Conservation (phyloP, 352 stramenopile species). For the Phytopythium aichiense region DNA sequence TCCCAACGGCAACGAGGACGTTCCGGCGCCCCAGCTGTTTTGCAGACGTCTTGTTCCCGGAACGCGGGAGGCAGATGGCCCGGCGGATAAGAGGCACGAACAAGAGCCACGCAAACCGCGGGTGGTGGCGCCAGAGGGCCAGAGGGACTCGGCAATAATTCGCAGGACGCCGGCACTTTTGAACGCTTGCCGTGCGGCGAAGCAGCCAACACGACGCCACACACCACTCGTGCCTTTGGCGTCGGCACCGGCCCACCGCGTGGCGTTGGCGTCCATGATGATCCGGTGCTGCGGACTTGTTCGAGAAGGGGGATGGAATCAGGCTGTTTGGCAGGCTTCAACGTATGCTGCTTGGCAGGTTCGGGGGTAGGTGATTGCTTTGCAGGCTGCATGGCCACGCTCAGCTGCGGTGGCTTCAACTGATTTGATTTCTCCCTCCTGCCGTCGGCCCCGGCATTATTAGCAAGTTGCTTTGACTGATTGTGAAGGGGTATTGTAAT, state of each 20-base stretch:
- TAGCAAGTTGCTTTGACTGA: no score
- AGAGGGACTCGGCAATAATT: no score
- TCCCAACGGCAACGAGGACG: background rate
- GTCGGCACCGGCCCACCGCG: no score
- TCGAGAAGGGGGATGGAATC: background rate
- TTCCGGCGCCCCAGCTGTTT: background rate
- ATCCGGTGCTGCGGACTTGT: background rate
- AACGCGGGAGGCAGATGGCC: background rate
- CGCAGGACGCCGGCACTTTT: no score
- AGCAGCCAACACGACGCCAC: no score
- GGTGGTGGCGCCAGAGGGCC: no score
- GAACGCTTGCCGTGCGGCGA: no score
- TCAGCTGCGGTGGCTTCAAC: constrained; percentile 3
- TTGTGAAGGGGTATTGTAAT: no score
- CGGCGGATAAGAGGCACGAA: background rate
- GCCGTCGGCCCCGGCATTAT: no score
- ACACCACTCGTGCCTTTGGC: no score
- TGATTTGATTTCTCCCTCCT: no score
- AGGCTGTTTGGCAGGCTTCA: constrained; percentile 4
- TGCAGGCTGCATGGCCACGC: constrained; percentile 4
- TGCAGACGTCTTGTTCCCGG: background rate
- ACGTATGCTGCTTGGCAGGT: constrained; percentile 3
- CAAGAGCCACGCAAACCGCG: background rate
- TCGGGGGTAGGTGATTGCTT: background rate
- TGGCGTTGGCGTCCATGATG: no score